Percentiles rank a stretch among this genome's conserved stretches.
Conservation (phyloP, 2,329 filamentous ascomycete genomes). For the Leptographium galeiforme region DNA sequence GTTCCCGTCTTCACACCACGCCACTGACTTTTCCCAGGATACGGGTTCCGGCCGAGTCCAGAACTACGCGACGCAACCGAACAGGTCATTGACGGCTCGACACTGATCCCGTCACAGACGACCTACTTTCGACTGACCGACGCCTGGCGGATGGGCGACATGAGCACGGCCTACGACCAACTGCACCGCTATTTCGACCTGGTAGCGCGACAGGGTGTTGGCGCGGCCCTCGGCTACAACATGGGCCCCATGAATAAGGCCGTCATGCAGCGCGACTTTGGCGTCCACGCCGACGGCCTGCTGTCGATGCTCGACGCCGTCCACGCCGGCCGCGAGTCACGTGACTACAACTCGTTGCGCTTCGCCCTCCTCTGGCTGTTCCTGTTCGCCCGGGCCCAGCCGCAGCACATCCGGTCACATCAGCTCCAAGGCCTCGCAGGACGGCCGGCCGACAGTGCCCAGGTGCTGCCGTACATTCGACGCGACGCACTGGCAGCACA, state of each 20-base stretch:
- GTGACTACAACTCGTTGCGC: constrained; percentile 84
- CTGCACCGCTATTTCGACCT: constrained; percentile 85
- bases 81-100: constrained; percentile 2
- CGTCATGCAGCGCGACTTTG: constrained; percentile 89
- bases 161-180: constrained; percentile 76
- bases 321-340: constrained; percentile 83
- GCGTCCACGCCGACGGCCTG: constrained; percentile 80
- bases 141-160: constrained; percentile 82
- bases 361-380: constrained; percentile 94
- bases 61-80: constrained; percentile 4
- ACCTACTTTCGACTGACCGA: constrained; percentile 47
- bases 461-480: constrained; percentile 11
- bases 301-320: constrained; percentile 91
- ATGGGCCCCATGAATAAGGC: constrained; percentile 89
- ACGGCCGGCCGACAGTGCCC: constrained; percentile 8
- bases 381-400: constrained; percentile 57
- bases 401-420: constrained; percentile 31
- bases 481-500: constrained; percentile 5
- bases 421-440: constrained; percentile 11
- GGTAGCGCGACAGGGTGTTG: constrained; percentile 77
- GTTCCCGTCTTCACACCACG: too few relatives aligned
- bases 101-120: constrained; percentile 33
- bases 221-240: constrained; percentile 71
- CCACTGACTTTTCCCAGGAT: background rate
- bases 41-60: constrained; percentile 6